Evolutionary conservation across 306 rosid species (phyloP).

Genomic region (Sesbania bispinosa): DNA sequence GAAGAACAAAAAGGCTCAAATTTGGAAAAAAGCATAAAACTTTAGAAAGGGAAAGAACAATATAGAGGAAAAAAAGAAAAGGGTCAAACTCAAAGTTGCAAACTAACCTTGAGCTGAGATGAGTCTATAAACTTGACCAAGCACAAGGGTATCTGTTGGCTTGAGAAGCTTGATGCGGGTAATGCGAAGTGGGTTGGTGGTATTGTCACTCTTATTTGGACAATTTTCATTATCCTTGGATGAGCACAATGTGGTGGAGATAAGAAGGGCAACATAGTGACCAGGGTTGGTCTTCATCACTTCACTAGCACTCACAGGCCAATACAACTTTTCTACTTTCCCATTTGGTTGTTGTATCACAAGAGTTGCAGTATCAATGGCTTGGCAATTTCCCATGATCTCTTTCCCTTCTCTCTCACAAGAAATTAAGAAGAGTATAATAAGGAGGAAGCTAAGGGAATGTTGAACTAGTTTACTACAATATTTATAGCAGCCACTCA

Average conservation of each 20-base stretch:
- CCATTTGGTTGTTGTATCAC: conserved; percentile 90
- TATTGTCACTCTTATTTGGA: conserved; percentile 14
- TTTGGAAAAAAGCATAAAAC: conserved; percentile 2
- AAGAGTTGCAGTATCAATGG: conserved; percentile 87
- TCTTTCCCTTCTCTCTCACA: conserved; percentile 4
- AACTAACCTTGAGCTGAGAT: conserved; percentile 72
- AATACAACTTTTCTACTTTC: conserved; percentile 68
- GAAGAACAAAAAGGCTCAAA: conserved; percentile 14
- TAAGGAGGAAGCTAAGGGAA: conserved; percentile 16
- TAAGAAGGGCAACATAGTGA: conserved; percentile 93
- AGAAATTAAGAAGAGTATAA: not conserved
- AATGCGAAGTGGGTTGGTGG: conserved; percentile 55
- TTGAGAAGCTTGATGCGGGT: conserved; percentile 94
- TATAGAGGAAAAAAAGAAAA: not conserved
- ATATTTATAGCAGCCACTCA: conserved; percentile 28
- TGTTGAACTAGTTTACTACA: not conserved
- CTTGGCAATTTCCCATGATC: conserved; percentile 97
- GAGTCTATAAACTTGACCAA: conserved; percentile 95
- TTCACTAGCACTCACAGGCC: conserved; percentile 77
- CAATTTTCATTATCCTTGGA: conserved; percentile 34
- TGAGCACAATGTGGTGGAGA: conserved; percentile 78
- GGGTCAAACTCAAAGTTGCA: conserved; percentile 6
- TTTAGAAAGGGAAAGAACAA: not conserved
- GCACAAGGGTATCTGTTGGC: conserved; percentile 84
- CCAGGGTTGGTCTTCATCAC: conserved; percentile 87